phyloP scores from a whole-genome alignment of 2,329 filamentous ascomycete genomes.

The Berkeleyomyces rouxiae region DNA sequence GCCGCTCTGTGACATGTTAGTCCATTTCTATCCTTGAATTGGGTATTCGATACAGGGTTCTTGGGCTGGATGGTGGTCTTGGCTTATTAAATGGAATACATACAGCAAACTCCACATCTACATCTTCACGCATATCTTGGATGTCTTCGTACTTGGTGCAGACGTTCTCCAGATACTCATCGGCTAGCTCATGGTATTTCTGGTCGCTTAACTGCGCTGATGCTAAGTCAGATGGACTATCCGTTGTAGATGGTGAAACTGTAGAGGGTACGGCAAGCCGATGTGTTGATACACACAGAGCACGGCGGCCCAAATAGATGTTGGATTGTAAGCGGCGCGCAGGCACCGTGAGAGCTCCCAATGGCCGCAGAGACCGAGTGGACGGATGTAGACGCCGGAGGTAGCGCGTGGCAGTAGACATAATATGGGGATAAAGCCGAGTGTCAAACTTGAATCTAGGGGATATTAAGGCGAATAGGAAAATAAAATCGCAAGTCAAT shows the following conservation, averaged over 20 bases:
- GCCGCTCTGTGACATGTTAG: conserved; percentile 44
- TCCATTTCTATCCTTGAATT: not conserved
- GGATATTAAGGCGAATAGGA: not conserved
- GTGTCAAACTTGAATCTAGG: not conserved
- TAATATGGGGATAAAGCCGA: not conserved
- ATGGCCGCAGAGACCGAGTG: not conserved
- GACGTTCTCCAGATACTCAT: conserved; percentile 51
- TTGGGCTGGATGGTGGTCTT: no score
- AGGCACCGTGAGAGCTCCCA: not conserved
- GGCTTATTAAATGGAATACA: conserved; percentile 20
- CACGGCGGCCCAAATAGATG: not conserved
- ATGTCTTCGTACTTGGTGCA: conserved; percentile 49
- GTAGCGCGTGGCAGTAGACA: not conserved
- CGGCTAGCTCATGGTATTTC: conserved; percentile 63
- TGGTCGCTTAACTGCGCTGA: conserved; percentile 24
- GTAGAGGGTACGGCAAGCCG: not conserved
- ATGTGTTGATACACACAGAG: not conserved
- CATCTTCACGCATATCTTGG: conserved; percentile 54
- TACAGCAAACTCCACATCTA: conserved; percentile 85
- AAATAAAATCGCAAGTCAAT: not conserved
- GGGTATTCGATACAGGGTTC: no score
- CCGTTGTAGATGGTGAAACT: not conserved
- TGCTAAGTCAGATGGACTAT: not conserved
- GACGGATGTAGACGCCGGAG: not conserved
- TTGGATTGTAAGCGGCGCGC: not conserved